Evolutionary conservation across 371 early-diverging fungal genomes (phyloP), one percentile per base, ranked within the genome.

Genomic region (Apophysomyces trapeziformis): DNA sequence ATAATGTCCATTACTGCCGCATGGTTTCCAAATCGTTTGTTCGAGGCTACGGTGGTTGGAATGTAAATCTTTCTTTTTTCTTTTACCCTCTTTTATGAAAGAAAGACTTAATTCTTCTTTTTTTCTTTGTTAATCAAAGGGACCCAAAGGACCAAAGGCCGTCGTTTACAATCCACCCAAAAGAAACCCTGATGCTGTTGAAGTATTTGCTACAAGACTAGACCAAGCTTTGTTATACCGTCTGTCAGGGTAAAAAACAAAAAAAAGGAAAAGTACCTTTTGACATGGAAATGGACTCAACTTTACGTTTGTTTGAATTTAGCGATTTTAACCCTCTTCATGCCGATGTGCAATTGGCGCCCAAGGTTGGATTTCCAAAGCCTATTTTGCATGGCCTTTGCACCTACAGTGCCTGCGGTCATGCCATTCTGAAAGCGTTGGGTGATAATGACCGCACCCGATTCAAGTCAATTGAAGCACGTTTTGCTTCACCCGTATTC

Each of bases 301-400:
- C 21, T 16, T 21, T 21, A 21, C 21, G 0, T 21, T 21, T 7
- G 18, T 38, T 7, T 12, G 26, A 36, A 56, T 18, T 26, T 38
- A 71, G 78, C 35, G 91, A 91, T 67, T 91, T 87, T 69, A 91
- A 91, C 75, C 90, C 90, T 4, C 78, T 91, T 61, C 92, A 92
- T 71, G 78, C 78, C 35, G 92, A 91, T 69, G 84, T 86, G 7
- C 75, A 71, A 14, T 74, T 91, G 63, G 88, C 90, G 7, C 88
- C 85, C 43, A 68, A 62, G 14, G 78, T 91, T 44, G 91, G 92
- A 13, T 90, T 92, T 79, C 84, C 87, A 41, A 83, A 82, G 38
- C 89, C 90, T 45, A 89, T 92, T 70, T 74, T 92, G n/a, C 88
- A 90, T 67, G 90, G 90, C 43, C 84, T 92, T 38, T 89, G 88